A percentile compares a stretch with the other conserved stretches of the same genome.
phyloP scores from a whole-genome alignment of 768 basidiomycete species.

The Trametopsis cervina region DNA sequence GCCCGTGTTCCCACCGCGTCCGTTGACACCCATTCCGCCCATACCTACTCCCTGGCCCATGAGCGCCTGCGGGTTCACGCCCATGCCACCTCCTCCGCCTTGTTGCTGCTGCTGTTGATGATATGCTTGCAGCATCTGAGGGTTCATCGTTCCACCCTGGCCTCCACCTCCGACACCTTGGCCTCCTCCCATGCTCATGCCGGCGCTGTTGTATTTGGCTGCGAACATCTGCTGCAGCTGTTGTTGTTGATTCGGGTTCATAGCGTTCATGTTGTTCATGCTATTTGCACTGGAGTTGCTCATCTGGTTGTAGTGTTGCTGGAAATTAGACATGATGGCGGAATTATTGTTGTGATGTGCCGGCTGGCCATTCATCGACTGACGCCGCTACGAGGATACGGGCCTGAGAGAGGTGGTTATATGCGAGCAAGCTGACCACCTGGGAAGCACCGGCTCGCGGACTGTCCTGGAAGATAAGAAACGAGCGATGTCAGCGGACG shows the following conservation, averaged over 20 bases:
- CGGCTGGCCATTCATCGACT: slow-evolving; percentile 10
- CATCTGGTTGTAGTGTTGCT: slow-evolving; percentile 12
- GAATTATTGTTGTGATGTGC: slow-evolving; percentile 6
- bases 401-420: neutral
- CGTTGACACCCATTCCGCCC: slow-evolving; percentile 1
- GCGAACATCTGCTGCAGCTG: slow-evolving; percentile 11
- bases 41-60: slow-evolving; percentile 1
- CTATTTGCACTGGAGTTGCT: slow-evolving; percentile 14
- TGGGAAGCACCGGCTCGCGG: neutral
- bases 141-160: slow-evolving; percentile 1
- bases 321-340: slow-evolving; percentile 8
- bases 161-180: slow-evolving; percentile 7
- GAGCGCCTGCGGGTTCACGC: slow-evolving; percentile 6
- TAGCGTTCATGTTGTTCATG: slow-evolving; percentile 11
- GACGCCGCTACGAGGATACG: neutral
- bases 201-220: slow-evolving; percentile 8
- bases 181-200: slow-evolving; percentile 11
- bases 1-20: neutral
- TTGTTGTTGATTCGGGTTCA: slow-evolving; percentile 12
- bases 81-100: slow-evolving; percentile 7
- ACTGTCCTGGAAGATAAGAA: neutral
- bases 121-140: slow-evolving; percentile 11
- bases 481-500: neutral
- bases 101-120: slow-evolving; percentile 4
- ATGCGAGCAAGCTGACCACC: neutral